Evolutionary conservation across 257 asterid species (phyloP), one percentile per base, ranked within the genome.

Genomic region (Primulina huaijiensis): DNA sequence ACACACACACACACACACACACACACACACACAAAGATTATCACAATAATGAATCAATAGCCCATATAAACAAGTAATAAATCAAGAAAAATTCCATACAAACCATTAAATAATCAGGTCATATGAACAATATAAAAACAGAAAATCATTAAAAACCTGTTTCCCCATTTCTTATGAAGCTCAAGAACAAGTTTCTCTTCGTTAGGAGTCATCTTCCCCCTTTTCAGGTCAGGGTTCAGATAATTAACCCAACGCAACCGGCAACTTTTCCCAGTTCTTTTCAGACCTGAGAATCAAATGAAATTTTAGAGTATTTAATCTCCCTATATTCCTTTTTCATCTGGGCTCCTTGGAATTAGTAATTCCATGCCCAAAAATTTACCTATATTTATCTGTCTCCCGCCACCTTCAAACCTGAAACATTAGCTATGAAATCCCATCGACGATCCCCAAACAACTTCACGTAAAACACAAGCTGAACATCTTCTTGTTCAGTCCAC

Each of bases 351-450:
- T 72, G 79, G 14, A 72, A 72, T 21, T 7, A 6, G 11, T 6
- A 23, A 64, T 57, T 76, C 81, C 83, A 83, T 92, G 96, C 95
- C 89, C 90, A 69, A 81, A 84, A 79, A 79, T 90, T 86, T 89
- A 89, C 96, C 98, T 89, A 83, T 77, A 70, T 72, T 43, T 57
- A 68, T 68, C 78, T 72, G 79, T 90, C 98, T 86, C 98, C 98
- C 98, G 78, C 98, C 97, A 88, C 96, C 96, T 88, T 84, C 98
- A 92, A 92, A 92, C 98, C 98, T 92, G 98, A 90, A 50, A 92
- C 97, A 86, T 43, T 43, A 43, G 53, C 53, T 43, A 43, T 43
- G 53, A 43, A 43, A 43, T 43, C 53, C 53, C 53, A 92, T 33
- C 98, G 89, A 0, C 98, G 90, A 33, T 92, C 98, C 10, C 97